Evolutionary conservation across 352 stramenopile genomes (phyloP), one percentile per base, ranked within the genome.

Genomic region (Chrysophaeum taylorii): DNA sequence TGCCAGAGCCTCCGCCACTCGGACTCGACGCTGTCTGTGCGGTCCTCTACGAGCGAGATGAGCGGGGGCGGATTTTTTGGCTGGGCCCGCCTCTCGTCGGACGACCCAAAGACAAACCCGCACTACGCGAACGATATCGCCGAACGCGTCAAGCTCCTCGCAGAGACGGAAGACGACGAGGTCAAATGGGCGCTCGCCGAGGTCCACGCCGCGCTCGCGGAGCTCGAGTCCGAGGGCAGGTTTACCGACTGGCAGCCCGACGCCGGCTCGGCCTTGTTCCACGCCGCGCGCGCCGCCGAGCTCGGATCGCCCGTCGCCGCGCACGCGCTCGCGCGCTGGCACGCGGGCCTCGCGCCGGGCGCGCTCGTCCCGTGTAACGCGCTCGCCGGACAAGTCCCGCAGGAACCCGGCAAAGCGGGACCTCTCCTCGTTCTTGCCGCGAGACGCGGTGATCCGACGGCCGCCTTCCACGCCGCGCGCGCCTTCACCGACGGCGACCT

Each of bases 211-310:
- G 43, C 64, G 16, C 64, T 63, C 2, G 64, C 43, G 18, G 37
- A 35, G 14, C 64, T 62, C 14, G 2, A 67, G 5, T 72, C 45
- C 68, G 52, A 67, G 23, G 57, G 33, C 36, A 38, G 64, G 16
- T 61, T 21, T 21, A 67, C 61, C 14, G 43, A 41, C 2, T 33
- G 9, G 16, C 16, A 15, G n/a, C 43, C 64, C 9, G 68, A 72
- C 68, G 43, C 37, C n/a, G 48, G 33, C 5, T 68, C 50, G 48
- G 68, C 68, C 15, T 53, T 72, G 16, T 69, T 68, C 52, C 68
- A 72, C 68, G 35, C 50, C 1, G 61, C 53, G n/a, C 16, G 23
- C 12, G 66, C 33, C 15, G 68, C 68, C 14, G 35, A 9, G 25
- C 35, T 67, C 25, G 36, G 38, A 21, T 9, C 29, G 23, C 4